These are phyloP conservation scores for Globisporangium carolinianum DNA, from an alignment of 352 stramenopile species.

Conservation along the genomic window DNA sequence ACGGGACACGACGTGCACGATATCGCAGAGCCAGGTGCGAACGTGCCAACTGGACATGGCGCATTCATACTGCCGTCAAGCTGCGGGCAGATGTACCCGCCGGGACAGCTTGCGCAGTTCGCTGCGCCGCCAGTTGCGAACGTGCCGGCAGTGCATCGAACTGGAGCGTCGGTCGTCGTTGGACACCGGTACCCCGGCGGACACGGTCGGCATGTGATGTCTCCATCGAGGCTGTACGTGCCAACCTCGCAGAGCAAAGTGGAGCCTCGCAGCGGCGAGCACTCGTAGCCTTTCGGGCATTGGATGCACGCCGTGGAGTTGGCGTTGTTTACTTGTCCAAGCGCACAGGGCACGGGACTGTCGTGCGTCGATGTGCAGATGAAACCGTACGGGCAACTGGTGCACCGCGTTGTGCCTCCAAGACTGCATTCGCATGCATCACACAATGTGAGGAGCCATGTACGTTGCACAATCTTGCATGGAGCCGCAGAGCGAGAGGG, in stretches of 20 bases:
- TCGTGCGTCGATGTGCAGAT: constrained; percentile 36
- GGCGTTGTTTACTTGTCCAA: constrained; percentile 25
- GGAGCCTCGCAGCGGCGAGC: constrained; percentile 3
- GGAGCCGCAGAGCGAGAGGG: constrained; percentile 15
- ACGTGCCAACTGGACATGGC: constrained; percentile 35
- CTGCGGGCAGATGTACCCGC: constrained; percentile 47
- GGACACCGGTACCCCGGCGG: constrained; percentile 34
- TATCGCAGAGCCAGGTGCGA: constrained; percentile 23
- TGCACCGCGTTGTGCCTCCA: constrained; percentile 34
- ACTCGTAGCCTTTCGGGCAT: constrained; percentile 18
- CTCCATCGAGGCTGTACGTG: constrained; percentile 7
- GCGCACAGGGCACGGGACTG: constrained; percentile 14
- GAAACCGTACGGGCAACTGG: constrained; percentile 42
- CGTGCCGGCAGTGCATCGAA: constrained; percentile 21
- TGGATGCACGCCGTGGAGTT: constrained; percentile 16
- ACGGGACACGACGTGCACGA: constrained; percentile 64
- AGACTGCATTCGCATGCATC: constrained; percentile 19
- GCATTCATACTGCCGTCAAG: constrained; percentile 43
- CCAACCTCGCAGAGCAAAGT: constrained; percentile 1
- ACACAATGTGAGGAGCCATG: no score
- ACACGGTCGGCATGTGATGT: constrained; percentile 5
- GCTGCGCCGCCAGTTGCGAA: constrained; percentile 55
- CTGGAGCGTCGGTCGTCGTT: constrained; percentile 13
- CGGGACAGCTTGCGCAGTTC: constrained; percentile 16
- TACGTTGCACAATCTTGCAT: no score